phyloP scores from a whole-genome alignment of 1,139 yeast species.

The Kodamaea alishanica region DNA sequence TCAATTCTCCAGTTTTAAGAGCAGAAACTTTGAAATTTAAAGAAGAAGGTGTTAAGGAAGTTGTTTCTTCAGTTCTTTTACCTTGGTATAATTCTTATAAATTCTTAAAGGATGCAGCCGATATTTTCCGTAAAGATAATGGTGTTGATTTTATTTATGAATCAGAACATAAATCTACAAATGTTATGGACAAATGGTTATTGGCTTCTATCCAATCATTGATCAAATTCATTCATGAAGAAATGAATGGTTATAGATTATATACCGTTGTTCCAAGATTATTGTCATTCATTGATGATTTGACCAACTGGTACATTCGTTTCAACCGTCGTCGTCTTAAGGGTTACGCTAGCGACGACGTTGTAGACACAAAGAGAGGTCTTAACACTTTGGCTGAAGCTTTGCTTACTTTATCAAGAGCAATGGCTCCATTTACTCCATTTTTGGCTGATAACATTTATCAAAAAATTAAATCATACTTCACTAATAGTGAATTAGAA shows the following conservation, averaged over 20 bases:
- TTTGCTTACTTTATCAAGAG: slow-evolving; percentile 79
- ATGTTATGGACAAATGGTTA: slow-evolving; percentile 98
- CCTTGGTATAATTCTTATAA: slow-evolving; percentile 99
- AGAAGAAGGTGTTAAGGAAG: slow-evolving; percentile 98
- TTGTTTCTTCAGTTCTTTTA: slow-evolving; percentile 86
- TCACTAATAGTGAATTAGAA: slow-evolving; percentile 52
- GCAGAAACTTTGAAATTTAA: slow-evolving; percentile 96
- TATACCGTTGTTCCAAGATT: slow-evolving; percentile 95
- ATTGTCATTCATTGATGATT: slow-evolving; percentile 81
- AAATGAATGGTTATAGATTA: slow-evolving; percentile 85
- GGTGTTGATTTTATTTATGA: slow-evolving; percentile 72
- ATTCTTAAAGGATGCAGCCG: slow-evolving; percentile 93
- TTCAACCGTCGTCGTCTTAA: slow-evolving; percentile 96
- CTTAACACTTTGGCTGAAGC: slow-evolving; percentile 91
- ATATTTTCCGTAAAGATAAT: slow-evolving; percentile 72
- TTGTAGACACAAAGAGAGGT: slow-evolving; percentile 78
- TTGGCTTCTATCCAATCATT: slow-evolving; percentile 91
- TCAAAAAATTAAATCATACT: slow-evolving; percentile 63
- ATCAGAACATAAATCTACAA: slow-evolving; percentile 57
- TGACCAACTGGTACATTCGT: slow-evolving; percentile 99
- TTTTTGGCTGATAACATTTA: slow-evolving; percentile 89
- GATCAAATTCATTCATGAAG: slow-evolving; percentile 77
- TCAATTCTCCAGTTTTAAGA: slow-evolving; percentile 94
- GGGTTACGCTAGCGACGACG: slow-evolving; percentile 73
- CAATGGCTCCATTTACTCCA: slow-evolving; percentile 99